A percentile compares a stretch with the other conserved stretches of the same genome.
Evolutionary conservation across 768 basidiomycete species (phyloP).

Genomic region (Agrocybe praecox): DNA sequence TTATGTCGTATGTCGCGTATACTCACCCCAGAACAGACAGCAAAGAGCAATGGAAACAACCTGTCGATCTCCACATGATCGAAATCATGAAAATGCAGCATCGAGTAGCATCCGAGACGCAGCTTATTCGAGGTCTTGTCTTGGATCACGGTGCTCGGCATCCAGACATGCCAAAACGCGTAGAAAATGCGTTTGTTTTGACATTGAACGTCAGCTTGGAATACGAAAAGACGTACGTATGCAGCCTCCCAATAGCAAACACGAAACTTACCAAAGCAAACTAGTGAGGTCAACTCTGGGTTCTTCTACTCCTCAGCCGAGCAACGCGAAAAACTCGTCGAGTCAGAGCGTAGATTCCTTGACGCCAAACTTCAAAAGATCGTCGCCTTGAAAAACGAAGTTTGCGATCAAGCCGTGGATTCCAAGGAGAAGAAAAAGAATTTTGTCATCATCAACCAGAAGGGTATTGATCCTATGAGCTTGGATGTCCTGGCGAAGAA

Average conservation of each 20-base stretch:
- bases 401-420: slow-evolving; percentile 92
- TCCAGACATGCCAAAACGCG: slow-evolving; percentile 98
- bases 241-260: slow-evolving; percentile 4
- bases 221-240: slow-evolving; percentile 96
- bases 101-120: slow-evolving; percentile 95
- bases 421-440: slow-evolving; percentile 78
- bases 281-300: slow-evolving; percentile 96
- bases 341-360: slow-evolving; percentile 92
- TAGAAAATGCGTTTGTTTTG: slow-evolving; percentile 94
- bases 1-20: slow-evolving; percentile 10
- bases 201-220: slow-evolving; percentile 97
- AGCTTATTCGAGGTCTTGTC: slow-evolving; percentile 92
- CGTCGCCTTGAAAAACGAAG: slow-evolving; percentile 92
- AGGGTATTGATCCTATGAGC: slow-evolving; percentile 97
- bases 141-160: slow-evolving; percentile 97
- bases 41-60: slow-evolving; percentile 75
- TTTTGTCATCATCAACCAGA: slow-evolving; percentile 98
- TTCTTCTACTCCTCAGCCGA: slow-evolving; percentile 99
- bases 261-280: slow-evolving; percentile 15
- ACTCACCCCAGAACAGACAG: slow-evolving; percentile 42
- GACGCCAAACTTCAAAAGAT: slow-evolving; percentile 96
- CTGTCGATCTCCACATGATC: slow-evolving; percentile 98
- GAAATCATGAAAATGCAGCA: slow-evolving; percentile 99
- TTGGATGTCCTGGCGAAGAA: slow-evolving; percentile 96
- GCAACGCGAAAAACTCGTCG: slow-evolving; percentile 97